Evolutionary conservation across 768 basidiomycete species (phyloP).

Genomic region (Mycena belliarum): DNA sequence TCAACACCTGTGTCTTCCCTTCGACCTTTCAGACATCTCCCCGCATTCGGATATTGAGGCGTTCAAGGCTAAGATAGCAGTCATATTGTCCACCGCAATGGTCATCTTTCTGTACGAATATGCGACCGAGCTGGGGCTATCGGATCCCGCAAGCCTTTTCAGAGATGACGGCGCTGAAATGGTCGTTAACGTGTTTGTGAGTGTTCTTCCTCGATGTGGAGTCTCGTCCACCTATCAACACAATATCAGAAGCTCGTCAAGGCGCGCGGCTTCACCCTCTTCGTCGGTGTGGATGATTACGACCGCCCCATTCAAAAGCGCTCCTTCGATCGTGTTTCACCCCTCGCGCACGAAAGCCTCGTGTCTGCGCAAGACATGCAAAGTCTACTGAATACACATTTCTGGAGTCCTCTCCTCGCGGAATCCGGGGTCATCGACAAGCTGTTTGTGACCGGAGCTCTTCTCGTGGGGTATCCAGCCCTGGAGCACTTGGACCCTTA

Average conservation of each 20-base stretch:
- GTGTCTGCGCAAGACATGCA: background rate
- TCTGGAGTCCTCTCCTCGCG: constrained; percentile 4
- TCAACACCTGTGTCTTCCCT: constrained; percentile 4
- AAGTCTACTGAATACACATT: background rate
- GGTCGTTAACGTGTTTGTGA: constrained; percentile 8
- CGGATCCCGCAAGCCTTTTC: background rate
- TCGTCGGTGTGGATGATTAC: constrained; percentile 10
- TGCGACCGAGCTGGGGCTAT: constrained; percentile 1
- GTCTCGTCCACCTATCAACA: background rate
- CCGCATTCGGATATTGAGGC: background rate
- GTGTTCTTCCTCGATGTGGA: no score
- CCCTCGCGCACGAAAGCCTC: background rate
- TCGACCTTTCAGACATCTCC: background rate
- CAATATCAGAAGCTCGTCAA: background rate
- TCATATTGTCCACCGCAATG: no score
- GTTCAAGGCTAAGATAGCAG: no score
- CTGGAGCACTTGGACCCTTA: background rate
- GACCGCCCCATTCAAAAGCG: background rate
- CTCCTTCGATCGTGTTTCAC: background rate
- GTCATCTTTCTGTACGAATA: constrained; percentile 12
- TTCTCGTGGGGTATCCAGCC: background rate
- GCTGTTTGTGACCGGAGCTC: constrained; percentile 6
- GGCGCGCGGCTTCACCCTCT: constrained; percentile 2
- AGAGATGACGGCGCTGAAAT: background rate
- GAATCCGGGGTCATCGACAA: constrained; percentile 9